phyloP scores from a whole-genome alignment of 768 basidiomycete species.

The Mycena crocata region DNA sequence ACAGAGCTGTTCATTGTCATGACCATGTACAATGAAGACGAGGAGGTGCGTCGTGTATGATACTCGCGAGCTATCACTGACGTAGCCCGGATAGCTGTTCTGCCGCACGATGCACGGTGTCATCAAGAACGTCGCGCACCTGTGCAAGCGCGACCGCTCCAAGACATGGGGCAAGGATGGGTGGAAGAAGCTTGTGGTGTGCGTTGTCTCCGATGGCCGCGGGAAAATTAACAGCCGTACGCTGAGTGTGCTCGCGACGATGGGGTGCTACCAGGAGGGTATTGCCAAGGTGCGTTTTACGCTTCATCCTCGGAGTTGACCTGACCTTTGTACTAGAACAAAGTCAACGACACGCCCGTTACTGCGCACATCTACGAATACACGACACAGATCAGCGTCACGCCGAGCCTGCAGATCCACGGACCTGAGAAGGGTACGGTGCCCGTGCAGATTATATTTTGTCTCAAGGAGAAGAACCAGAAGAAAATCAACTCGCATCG shows the following conservation, averaged over 20 bases:
- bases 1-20: slow-evolving; percentile 98
- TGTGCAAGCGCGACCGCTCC: slow-evolving; percentile 86
- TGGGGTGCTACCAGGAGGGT: slow-evolving; percentile 96
- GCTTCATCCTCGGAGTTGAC: neutral
- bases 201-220: slow-evolving; percentile 90
- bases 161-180: slow-evolving; percentile 98
- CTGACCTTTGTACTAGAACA: slow-evolving; percentile 55
- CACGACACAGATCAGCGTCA: slow-evolving; percentile 91
- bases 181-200: slow-evolving; percentile 98
- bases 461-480: slow-evolving; percentile 93
- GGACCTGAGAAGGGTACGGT: slow-evolving; percentile 94
- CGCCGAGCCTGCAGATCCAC: slow-evolving; percentile 81
- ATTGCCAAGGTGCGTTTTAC: slow-evolving; percentile 76
- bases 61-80: too few relatives aligned
- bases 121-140: slow-evolving; percentile 91
- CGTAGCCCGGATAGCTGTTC: slow-evolving; percentile 77
- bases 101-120: slow-evolving; percentile 95
- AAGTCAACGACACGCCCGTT: slow-evolving; percentile 86
- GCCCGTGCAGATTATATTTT: slow-evolving; percentile 94
- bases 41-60: slow-evolving; percentile 52
- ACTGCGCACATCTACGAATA: slow-evolving; percentile 94
- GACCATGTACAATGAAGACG: slow-evolving; percentile 91
- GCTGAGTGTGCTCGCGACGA: slow-evolving; percentile 87
- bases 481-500: slow-evolving; percentile 98
- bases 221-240: slow-evolving; percentile 87